Conservation (phyloP, 1,284 basidiomycete genomes). For the Phenoliferia sp. region DNA sequence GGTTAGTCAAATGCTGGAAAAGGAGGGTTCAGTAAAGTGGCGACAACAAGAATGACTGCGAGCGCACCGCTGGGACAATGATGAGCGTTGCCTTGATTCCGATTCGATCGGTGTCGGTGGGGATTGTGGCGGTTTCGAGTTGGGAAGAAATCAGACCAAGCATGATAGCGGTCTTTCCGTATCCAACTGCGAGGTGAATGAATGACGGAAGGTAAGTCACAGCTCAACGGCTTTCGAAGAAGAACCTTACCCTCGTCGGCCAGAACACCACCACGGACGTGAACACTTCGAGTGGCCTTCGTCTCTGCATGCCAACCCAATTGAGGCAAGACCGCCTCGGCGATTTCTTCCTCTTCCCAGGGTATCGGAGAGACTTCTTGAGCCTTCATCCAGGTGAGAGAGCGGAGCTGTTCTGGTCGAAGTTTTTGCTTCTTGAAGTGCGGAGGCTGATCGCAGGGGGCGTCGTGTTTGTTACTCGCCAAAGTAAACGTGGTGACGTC, state of each 20-base stretch:
- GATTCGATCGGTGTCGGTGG: slow-evolving; percentile 59
- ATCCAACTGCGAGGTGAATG: too few species aligned
- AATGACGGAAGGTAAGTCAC: too few species aligned
- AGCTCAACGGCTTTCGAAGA: too few species aligned
- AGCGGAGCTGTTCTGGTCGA: slow-evolving; percentile 80
- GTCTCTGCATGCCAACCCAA: slow-evolving; percentile 91
- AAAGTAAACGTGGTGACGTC: slow-evolving; percentile 54
- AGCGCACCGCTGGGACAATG: slow-evolving; percentile 64
- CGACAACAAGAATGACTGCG: not conserved
- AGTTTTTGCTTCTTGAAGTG: slow-evolving; percentile 64
- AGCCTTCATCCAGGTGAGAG: slow-evolving; percentile 84
- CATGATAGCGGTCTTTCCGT: slow-evolving; percentile 94
- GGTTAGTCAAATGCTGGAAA: slow-evolving; percentile 66
- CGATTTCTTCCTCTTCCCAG: slow-evolving; percentile 90
- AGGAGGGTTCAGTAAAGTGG: not conserved
- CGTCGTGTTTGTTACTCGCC: slow-evolving; percentile 71
- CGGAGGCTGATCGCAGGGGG: slow-evolving; percentile 68
- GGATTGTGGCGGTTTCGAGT: slow-evolving; percentile 44
- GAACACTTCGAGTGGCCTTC: slow-evolving; percentile 70
- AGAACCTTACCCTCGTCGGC: slow-evolving; percentile 88
- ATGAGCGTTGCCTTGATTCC: slow-evolving; percentile 71
- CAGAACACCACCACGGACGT: slow-evolving; percentile 80
- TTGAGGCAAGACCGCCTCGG: slow-evolving; percentile 76
- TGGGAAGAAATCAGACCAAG: slow-evolving; percentile 67
- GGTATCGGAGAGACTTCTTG: slow-evolving; percentile 65